These are phyloP conservation scores for Ophiosphaerella korrae DNA, from an alignment of 2,329 filamentous ascomycete genomes.

Conservation along the genomic window DNA sequence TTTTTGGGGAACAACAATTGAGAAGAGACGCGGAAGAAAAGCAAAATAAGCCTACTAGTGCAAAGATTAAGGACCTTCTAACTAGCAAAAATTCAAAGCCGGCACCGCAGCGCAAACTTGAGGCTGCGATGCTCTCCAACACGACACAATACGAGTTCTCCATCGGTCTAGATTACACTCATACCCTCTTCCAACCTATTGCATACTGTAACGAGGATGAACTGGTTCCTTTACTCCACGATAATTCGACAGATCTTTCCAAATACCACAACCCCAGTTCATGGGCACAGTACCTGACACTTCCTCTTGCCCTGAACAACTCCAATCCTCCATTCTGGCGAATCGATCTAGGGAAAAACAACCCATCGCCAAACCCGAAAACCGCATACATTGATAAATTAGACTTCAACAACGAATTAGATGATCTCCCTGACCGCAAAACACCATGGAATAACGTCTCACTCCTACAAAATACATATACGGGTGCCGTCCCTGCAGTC, in stretches of 20 bases:
- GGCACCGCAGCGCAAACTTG: conserved; percentile 33
- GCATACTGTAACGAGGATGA: conserved; percentile 33
- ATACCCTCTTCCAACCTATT: conserved; percentile 52
- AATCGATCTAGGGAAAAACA: conserved; percentile 26
- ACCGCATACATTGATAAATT: conserved; percentile 39
- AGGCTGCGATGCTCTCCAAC: conserved; percentile 27
- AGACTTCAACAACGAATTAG: conserved; percentile 39
- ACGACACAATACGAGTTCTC: conserved; percentile 56
- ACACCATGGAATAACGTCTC: conserved; percentile 51
- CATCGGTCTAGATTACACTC: conserved; percentile 59
- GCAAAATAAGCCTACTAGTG: conserved; percentile 5
- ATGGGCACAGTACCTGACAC: conserved; percentile 40
- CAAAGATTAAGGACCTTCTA: conserved; percentile 22
- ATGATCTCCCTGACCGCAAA: conserved; percentile 50
- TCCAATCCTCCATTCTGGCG: conserved; percentile 41
- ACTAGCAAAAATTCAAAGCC: conserved; percentile 43
- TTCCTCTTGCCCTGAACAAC: conserved; percentile 44
- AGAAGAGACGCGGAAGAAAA: conserved; percentile 49
- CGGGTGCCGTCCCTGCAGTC: conserved; percentile 53
- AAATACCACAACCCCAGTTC: conserved; percentile 37
- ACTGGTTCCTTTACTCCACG: conserved; percentile 32
- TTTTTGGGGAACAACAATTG: conserved; percentile 62
- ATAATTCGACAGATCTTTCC: conserved; percentile 45
- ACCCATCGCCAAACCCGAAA: conserved; percentile 35
- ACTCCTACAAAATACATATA: conserved; percentile 56